These are phyloP conservation scores for Trichoderma koningii DNA, from an alignment of 2,329 filamentous ascomycete species.

Conservation along the genomic window DNA sequence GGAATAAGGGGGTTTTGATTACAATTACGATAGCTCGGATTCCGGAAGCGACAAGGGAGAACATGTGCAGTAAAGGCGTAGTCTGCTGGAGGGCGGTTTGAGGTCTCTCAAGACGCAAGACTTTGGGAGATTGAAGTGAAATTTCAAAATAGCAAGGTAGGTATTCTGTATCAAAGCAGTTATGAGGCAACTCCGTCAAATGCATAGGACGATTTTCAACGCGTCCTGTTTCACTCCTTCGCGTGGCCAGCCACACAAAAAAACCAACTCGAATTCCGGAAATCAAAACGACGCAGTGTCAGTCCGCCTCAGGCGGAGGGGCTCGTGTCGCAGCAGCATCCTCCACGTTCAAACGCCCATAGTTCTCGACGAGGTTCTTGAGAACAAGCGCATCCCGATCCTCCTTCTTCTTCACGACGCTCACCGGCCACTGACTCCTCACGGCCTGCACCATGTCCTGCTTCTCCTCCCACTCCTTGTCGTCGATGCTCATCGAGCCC, in stretches of 20 bases:
- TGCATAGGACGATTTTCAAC: too few relatives aligned
- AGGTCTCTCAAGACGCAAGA: too few relatives aligned
- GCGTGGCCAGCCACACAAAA: too few relatives aligned
- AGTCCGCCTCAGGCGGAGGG: too few relatives aligned
- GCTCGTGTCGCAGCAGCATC: neutral
- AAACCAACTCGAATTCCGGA: too few relatives aligned
- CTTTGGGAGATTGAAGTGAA: too few relatives aligned
- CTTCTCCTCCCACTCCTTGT: slow-evolving; percentile 30
- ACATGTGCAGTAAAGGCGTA: neutral
- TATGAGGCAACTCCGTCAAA: too few relatives aligned
- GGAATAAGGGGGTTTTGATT: slow-evolving; percentile 3
- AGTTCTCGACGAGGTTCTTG: slow-evolving; percentile 10
- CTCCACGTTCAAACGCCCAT: neutral
- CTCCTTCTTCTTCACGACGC: slow-evolving; percentile 35
- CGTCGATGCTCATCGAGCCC: slow-evolving; percentile 28
- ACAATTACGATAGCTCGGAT: slow-evolving; percentile 10
- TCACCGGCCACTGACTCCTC: slow-evolving; percentile 39
- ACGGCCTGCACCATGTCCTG: slow-evolving; percentile 33
- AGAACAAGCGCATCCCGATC: slow-evolving; percentile 34
- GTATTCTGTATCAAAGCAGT: neutral
- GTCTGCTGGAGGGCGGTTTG: too few relatives aligned
- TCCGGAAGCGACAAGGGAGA: slow-evolving; percentile 20
- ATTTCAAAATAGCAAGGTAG: too few relatives aligned
- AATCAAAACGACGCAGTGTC: too few relatives aligned
- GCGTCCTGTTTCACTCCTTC: too few relatives aligned